A percentile compares a stretch with the other conserved stretches of the same genome.
These are phyloP conservation scores for Tetracladium marchalianum DNA, from an alignment of 495 filamentous ascomycete species.

Conservation along the genomic window DNA sequence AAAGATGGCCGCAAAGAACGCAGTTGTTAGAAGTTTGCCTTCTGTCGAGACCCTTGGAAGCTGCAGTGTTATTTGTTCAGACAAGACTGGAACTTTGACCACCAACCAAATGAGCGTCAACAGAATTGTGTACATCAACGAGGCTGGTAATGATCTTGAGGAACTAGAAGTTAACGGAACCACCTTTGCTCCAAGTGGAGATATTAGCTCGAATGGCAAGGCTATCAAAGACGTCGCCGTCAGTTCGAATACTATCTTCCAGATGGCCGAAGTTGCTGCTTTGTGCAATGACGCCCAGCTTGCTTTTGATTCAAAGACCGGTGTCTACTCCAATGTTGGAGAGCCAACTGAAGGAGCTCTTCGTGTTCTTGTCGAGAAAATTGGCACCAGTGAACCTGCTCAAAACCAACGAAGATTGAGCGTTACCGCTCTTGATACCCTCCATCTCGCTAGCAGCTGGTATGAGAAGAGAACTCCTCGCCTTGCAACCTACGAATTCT, in stretches of 20 bases:
- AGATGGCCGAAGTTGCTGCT: constrained; percentile 80
- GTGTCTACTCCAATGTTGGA: constrained; percentile 73
- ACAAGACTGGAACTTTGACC: constrained; percentile 97
- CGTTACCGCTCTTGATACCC: constrained; percentile 56
- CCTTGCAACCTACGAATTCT: constrained; percentile 92
- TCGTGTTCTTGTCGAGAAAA: constrained; percentile 86
- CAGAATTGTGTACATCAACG: constrained; percentile 75
- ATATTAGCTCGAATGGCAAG: constrained; percentile 57
- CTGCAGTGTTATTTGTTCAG: constrained; percentile 99
- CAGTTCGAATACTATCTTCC: constrained; percentile 66
- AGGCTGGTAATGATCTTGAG: constrained; percentile 63
- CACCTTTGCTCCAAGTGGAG: constrained; percentile 80
- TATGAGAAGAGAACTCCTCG: constrained; percentile 68
- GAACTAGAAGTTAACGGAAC: constrained; percentile 90
- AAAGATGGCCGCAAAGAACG: constrained; percentile 98
- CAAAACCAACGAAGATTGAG: constrained; percentile 45
- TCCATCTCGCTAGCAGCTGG: constrained; percentile 54
- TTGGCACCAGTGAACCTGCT: constrained; percentile 55
- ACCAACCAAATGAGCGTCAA: constrained; percentile 99
- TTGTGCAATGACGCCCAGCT: constrained; percentile 84
- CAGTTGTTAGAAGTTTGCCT: constrained; percentile 88
- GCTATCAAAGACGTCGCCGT: constrained; percentile 56
- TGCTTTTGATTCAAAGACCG: constrained; percentile 67
- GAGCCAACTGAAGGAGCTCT: constrained; percentile 95
- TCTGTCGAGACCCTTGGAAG: constrained; percentile 97